These are phyloP conservation scores for Hericium coralloides DNA, from an alignment of 768 basidiomycete species.

Conservation along the genomic window DNA sequence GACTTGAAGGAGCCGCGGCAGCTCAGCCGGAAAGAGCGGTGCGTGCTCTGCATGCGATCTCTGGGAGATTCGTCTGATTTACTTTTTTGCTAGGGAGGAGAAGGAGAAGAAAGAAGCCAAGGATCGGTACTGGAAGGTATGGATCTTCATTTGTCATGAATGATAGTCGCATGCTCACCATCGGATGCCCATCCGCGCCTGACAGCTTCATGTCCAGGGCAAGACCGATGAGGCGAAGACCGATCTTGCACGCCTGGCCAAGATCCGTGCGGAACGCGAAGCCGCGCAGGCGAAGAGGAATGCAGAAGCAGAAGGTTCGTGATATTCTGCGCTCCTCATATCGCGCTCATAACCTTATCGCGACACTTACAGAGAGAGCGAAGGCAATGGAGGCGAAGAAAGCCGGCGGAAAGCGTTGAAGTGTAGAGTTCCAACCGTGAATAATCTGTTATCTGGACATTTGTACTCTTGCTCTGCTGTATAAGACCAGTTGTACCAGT, in stretches of 20 bases:
- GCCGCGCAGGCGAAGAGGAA: slow-evolving; percentile 80
- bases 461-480: not conserved
- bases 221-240: slow-evolving; percentile 88
- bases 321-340: not conserved
- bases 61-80: not conserved
- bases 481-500: not conserved
- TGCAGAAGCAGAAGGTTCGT: slow-evolving; percentile 76
- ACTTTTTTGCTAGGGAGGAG: slow-evolving; percentile 52
- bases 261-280: slow-evolving; percentile 83
- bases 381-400: slow-evolving; percentile 4
- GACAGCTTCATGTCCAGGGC: slow-evolving; percentile 62
- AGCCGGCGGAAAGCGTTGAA: not conserved
- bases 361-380: slow-evolving; percentile 1
- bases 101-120: slow-evolving; percentile 89
- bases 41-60: slow-evolving; percentile 5
- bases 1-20: slow-evolving; percentile 61
- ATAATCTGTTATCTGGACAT: not conserved
- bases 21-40: slow-evolving; percentile 61
- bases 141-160: slow-evolving; percentile 9
- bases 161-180: not conserved
- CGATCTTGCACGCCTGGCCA: slow-evolving; percentile 78
- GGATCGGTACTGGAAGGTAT: slow-evolving; percentile 80
- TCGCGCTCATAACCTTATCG: not conserved
- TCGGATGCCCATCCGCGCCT: not conserved
- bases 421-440: not conserved